Evolutionary conservation across 2,329 filamentous ascomycete genomes (phyloP), one percentile per base, ranked within the genome.

Genomic region (Aureobasidium zeae): DNA sequence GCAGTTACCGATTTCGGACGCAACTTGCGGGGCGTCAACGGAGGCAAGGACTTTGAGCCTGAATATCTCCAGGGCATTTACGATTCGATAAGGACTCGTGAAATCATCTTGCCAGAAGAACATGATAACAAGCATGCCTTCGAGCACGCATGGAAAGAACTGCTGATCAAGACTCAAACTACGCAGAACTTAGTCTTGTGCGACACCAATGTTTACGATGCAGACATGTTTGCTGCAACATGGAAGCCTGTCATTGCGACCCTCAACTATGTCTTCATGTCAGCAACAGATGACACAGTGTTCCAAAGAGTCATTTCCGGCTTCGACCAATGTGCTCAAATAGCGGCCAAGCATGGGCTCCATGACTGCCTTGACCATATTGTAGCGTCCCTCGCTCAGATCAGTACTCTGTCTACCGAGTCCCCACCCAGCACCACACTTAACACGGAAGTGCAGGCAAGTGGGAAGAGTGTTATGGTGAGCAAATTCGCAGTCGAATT

Each of bases 251-350:
- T 98, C 37, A 75, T 98, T 26, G 88, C 91, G 3, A 96, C 93
- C 0, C 69, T 98, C 44, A 93, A 91, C 10, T 98, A 96, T 58
- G 91, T 98, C 3, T 98, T 98, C 68, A 94, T 96, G 82, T 96
- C 89, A 25, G 93, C 93, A 12, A 94, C 87, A 0, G 93, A 98
- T 57, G 91, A 98, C 60, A 78, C 89, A 0, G 91, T 98, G 3
- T 98, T 94, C 59, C 86, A 86, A 25, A 79, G 91, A 48, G 84
- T 98, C 13, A 86, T 96, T 20, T 85, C 85, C 35, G 91, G 91
- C 2, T 98, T 98, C 57, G 86, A 94, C 55, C 89, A 98, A 62
- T 96, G 89, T 60, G 88, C 91, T 13, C 82, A 86, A 48, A 94
- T 98, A 52, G 89, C 91, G 5, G 80, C 86, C 6, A 84, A 79